Base-by-base conservation (phyloP, 164 flowering plant genomes). In the Echeveria elegans region DNA sequence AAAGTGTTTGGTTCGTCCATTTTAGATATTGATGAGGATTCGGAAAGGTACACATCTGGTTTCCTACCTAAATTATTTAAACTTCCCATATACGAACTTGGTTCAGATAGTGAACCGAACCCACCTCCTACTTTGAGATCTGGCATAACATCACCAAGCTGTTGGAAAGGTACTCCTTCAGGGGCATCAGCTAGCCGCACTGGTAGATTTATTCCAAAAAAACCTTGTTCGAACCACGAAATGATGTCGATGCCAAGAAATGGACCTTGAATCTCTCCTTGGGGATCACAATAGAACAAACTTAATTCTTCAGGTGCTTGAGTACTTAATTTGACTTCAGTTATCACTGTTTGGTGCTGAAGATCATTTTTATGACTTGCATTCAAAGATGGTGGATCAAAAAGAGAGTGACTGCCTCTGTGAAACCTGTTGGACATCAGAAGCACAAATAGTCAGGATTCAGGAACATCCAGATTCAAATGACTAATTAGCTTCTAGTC, bases 151-250 rank as follows among this genome's bases (percentile, higher is more conserved):
- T 85, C 85, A 5, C 90, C 96, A 66, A 93, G 75, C 30, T 79
- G 79, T 58, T 48, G 82, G 65, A 90, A 90, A 58, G 89, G 84
- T 45, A 85, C 71, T 63, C 81, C 89, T 53, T 87, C 88, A 19
- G 89, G 85, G 62, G 94, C 94, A 82, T 85, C 90, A 43, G 84
- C 81, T 63, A 83, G 64, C 52, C 96, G 84, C 30, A 93, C 94
- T 3, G 86, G 89, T 60, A 93, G 82, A 48, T 90, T 96, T 23
- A 78, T 75, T 21, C 97, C 92, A 74, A 90, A 93, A 77, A 83
- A 93, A 1, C 97, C 97, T 77, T 90, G 94, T 12, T 88, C 89
- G 76, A 87, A 87, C 98, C 98, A 90, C 16, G 85, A 81, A 45
- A 93, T 79, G 60, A 93, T 86, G 76, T 93, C 98, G 69, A 77